Evolutionary conservation across 2,329 filamentous ascomycete genomes (phyloP), one percentile per base, ranked within the genome.

Genomic region (Alternaria tenuissima): DNA sequence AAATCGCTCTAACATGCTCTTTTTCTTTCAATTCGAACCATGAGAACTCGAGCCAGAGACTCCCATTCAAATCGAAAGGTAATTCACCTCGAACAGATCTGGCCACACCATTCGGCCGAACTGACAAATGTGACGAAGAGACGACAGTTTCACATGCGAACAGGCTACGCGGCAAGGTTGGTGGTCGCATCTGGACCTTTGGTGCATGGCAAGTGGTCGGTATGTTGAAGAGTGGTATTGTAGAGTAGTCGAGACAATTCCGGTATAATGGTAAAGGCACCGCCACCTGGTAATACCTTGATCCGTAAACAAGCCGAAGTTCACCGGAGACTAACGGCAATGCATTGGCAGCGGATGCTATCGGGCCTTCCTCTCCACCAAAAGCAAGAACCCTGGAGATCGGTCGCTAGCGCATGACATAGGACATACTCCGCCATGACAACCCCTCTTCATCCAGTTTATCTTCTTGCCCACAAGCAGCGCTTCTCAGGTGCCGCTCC

Each of bases 291-390:
- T 12, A 26, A 24, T 39, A 30, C n/a, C 48, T 52, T 39, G 18
- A 18, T 12, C 34, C 22, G n/a, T 14, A 18, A 16, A 52, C 20
- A 39, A 22, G 48, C 48, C 48, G 34, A 52, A 16, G 34, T 39
- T 52, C 12, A 20, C 48, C 30, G n/a, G 16, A 47, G 43, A n/a
- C 9, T 18, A 20, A 34, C 26, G 28, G 30, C 28, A 32, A 48
- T 48, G 54, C 26, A 42, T 39, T 16, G 47, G 47, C 22, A 41
- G 54, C 32, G 30, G 48, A 36, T 53, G 48, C 52, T 55, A 59
- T 46, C 58, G 58, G 58, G 41, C 34, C 42, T 52, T 47, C 34
- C 20, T 46, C 54, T 52, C 54, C 47, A 42, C 53, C 54, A 42
- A 57, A 44, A 42, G 38, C 26, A 43, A 52, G 41, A 32, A 20